Evolutionary conservation across 257 asterid species (phyloP).

Genomic region (Jacaranda mimosifolia): DNA sequence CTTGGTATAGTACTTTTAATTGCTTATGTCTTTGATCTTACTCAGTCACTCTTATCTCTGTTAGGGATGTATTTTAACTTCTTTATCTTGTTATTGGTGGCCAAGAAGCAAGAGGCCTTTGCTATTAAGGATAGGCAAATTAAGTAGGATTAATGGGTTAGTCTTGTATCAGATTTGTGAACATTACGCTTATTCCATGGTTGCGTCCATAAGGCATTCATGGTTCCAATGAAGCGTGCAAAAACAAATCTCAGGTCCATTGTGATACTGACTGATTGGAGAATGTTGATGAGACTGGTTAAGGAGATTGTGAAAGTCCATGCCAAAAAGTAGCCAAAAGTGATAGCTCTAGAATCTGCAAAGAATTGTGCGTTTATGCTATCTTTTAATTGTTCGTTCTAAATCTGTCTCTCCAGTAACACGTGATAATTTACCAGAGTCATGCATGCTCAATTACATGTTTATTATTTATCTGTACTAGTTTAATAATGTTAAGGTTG

Average conservation of each 20-base stretch:
- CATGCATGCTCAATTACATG: slow-evolving; percentile 11
- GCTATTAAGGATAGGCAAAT: not conserved
- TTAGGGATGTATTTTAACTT: not conserved
- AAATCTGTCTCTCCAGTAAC: slow-evolving; percentile 10
- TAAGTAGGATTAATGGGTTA: not conserved
- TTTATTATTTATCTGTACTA: not conserved
- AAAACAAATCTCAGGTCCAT: not conserved
- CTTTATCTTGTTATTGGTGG: not conserved
- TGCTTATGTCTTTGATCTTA: too few relatives aligned
- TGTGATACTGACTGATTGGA: not conserved
- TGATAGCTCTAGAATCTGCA: not conserved
- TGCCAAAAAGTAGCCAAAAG: too few relatives aligned
- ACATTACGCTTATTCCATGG: not conserved
- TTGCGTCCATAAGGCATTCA: not conserved
- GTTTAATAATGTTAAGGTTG: not conserved
- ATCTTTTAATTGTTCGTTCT: slow-evolving; percentile 14
- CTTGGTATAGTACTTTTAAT: too few relatives aligned
- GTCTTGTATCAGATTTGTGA: not conserved
- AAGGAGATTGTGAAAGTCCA: not conserved
- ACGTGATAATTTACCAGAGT: not conserved
- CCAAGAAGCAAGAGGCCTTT: not conserved
- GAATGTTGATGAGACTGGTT: not conserved
- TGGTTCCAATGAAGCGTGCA: not conserved
- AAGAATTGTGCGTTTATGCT: not conserved
- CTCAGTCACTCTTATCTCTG: not conserved